Evolutionary conservation across 1,284 basidiomycete genomes (phyloP).

Genomic region (Rhodotorula mucilaginosa): DNA sequence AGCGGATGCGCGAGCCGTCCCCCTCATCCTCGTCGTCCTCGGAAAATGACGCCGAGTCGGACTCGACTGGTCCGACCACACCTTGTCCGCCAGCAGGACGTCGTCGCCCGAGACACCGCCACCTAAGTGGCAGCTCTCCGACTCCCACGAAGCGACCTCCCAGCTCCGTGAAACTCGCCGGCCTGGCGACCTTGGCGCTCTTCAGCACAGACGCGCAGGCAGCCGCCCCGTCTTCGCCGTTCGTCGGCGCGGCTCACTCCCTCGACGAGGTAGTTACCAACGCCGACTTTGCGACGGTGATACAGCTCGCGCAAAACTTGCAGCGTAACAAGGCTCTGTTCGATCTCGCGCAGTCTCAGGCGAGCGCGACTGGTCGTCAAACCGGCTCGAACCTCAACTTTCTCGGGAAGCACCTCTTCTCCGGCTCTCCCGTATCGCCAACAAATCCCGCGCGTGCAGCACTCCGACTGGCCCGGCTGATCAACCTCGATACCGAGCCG

Average conservation of each 20-base stretch:
- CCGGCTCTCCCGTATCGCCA: not conserved
- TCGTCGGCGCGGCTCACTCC: not conserved
- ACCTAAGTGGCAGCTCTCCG: no score
- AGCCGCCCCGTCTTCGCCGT: not conserved
- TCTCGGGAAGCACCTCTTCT: constrained; percentile 9
- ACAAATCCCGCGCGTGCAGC: not conserved
- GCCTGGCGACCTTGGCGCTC: not conserved
- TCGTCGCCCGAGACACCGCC: not conserved
- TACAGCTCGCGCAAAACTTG: not conserved
- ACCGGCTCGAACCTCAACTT: constrained; percentile 15
- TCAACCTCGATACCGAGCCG: constrained; percentile 1
- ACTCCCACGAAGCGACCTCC: not conserved
- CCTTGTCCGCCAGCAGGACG: not conserved
- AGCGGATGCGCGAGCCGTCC: no score
- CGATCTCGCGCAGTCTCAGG: not conserved
- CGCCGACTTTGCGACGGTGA: not conserved
- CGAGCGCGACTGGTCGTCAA: not conserved
- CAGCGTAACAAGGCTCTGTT: not conserved
- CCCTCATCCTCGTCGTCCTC: not conserved
- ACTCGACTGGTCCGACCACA: not conserved
- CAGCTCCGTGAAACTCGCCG: not conserved
- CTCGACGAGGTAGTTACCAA: not conserved
- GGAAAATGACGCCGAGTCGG: no score
- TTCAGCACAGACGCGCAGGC: not conserved
- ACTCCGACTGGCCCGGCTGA: constrained; percentile 8